phyloP scores from a whole-genome alignment of 768 basidiomycete genomes.

The Boletellus emodensis region DNA sequence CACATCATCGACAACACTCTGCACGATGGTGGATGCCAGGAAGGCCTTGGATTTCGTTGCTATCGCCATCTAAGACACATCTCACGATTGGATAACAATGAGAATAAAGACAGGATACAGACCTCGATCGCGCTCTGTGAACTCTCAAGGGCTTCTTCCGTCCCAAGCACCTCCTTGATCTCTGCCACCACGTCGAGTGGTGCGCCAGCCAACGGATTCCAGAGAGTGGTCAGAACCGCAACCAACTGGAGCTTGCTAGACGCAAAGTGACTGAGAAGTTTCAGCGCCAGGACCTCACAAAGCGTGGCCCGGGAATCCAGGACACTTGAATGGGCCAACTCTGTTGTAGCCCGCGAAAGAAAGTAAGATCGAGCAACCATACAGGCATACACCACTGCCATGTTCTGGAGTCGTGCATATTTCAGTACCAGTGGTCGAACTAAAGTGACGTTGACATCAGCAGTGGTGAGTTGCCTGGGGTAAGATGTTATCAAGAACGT shows the following conservation, averaged over 20 bases:
- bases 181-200: slow-evolving; percentile 60
- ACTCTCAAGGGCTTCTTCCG: slow-evolving; percentile 54
- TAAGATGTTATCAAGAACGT: slow-evolving; percentile 5
- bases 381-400: slow-evolving; percentile 71
- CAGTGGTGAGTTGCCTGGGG: slow-evolving; percentile 71
- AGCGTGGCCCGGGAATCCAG: slow-evolving; percentile 69
- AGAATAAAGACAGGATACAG: slow-evolving; percentile 23
- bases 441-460: slow-evolving; percentile 78
- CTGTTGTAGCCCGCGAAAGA: slow-evolving; percentile 57
- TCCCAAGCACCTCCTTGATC: slow-evolving; percentile 54
- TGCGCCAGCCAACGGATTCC: slow-evolving; percentile 83
- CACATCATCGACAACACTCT: slow-evolving; percentile 84
- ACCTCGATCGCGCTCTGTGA: slow-evolving; percentile 87
- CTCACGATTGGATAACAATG: not conserved
- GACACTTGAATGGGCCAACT: slow-evolving; percentile 75
- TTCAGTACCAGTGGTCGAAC: slow-evolving; percentile 75
- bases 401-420: slow-evolving; percentile 73
- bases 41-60: slow-evolving; percentile 82
- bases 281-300: slow-evolving; percentile 88
- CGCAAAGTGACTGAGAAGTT: slow-evolving; percentile 73
- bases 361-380: slow-evolving; percentile 80
- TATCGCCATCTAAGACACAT: slow-evolving; percentile 70
- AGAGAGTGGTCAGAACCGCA: slow-evolving; percentile 74
- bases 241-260: slow-evolving; percentile 69
- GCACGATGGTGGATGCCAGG: slow-evolving; percentile 76